Evolutionary conservation across 1,284 basidiomycete species (phyloP).

Genomic region (Ustanciosporium gigantosporum): DNA sequence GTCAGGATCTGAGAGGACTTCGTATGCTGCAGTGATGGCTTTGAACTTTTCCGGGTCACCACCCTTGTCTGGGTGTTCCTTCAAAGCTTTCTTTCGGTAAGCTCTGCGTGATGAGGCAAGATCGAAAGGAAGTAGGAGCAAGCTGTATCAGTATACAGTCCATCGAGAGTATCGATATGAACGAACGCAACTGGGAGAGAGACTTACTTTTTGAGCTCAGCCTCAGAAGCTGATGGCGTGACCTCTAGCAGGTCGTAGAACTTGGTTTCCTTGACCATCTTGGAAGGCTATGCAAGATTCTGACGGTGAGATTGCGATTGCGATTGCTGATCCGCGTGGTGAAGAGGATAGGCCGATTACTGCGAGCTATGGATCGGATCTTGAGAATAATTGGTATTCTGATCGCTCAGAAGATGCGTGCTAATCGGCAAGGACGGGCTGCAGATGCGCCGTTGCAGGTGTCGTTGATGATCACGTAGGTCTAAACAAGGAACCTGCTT

Average conservation of each 20-base stretch:
- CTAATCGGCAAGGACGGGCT: too few relatives aligned
- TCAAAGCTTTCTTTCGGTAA: constrained; percentile 55
- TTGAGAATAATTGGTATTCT: too few relatives aligned
- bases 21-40: constrained; percentile 95
- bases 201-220: constrained; percentile 60
- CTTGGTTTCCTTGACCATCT: constrained; percentile 49
- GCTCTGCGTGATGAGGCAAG: constrained; percentile 24
- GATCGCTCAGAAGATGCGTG: too few relatives aligned
- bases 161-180: too few relatives aligned
- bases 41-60: constrained; percentile 96
- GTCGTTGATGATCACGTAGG: too few relatives aligned
- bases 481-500: too few relatives aligned
- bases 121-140: neutral
- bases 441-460: too few relatives aligned
- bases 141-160: neutral
- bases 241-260: constrained; percentile 61
- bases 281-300: too few relatives aligned
- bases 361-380: too few relatives aligned
- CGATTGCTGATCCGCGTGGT: neutral
- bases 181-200: neutral
- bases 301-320: too few relatives aligned
- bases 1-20: constrained; percentile 86
- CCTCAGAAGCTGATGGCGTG: constrained; percentile 40
- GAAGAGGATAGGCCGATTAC: neutral
- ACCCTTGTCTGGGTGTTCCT: constrained; percentile 87